Base-by-base conservation (phyloP, 2,329 filamentous ascomycete genomes). In the Aspergillus thermomutatus region DNA sequence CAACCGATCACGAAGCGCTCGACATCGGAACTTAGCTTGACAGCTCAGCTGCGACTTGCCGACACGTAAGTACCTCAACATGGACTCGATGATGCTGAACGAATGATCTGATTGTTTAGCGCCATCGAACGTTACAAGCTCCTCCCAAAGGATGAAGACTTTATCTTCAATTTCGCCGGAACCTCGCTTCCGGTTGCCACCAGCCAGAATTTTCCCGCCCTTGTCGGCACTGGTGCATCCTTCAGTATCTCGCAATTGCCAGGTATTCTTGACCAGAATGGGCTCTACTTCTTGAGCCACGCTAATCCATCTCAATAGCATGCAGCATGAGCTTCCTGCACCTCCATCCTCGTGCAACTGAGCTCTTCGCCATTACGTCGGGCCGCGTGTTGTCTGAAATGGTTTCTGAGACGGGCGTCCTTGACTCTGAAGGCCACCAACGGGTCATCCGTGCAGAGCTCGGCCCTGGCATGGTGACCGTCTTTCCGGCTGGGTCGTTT, bases 291-390 rank as follows among this genome's bases (percentile, higher is more conserved):
- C 1, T 46, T 31, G 23, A 26, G 4, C 37, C 9, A 28, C 7
- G 34, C 55, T 61, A 48, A 60, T 27, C 11, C 10, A n/a, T 19
- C 11, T 4, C 28, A 27, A 54, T 23, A 67, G 65, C 55, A 28
- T 67, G 65, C 55, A 62, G 64, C 57, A 67, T 67, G 64, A 50
- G 23, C 57, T 67, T 64, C 50, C 53, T 67, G 14, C 65, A 67
- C 28, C 61, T 67, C 1, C 65, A 67, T 54, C 64, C 65, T 3
- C 61, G 65, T 27, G 65, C 64, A 9, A 67, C 63, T 1, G 65
- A 66, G 53, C 59, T 67, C 43, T 64, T 67, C 45, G 53, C 59
- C 9, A 26, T 66, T 9, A 60, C 51, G 0, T 63, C 61, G 2
- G 65, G 65, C 3, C 61, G 48, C 17, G 47, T 67, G 0, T 6